Conservation (phyloP, 202 grass and related monocot genomes). For the Hordeum pubiflorum region DNA sequence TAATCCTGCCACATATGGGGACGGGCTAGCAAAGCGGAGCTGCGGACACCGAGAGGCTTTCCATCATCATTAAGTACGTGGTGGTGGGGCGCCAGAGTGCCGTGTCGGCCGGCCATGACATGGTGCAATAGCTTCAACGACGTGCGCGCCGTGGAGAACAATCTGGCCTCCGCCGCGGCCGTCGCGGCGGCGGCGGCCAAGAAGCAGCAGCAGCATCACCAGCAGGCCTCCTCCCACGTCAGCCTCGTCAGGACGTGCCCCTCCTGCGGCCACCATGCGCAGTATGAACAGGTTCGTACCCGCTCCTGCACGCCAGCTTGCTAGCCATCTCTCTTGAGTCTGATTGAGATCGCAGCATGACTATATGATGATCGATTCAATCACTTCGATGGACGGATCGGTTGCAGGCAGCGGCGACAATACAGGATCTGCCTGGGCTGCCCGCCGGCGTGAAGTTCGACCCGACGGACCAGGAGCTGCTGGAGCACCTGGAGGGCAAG, state of each 20-base stretch:
- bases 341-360: neutral
- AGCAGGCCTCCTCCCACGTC: constrained; percentile 27
- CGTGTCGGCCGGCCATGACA: constrained; percentile 45
- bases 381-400: neutral
- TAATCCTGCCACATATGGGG: constrained; percentile 30
- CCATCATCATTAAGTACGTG: neutral
- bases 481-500: constrained; percentile 87
- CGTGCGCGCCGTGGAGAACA: constrained; percentile 60
- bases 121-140: constrained; percentile 83
- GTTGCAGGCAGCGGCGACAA: constrained; percentile 58
- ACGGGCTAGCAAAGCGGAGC: constrained; percentile 17
- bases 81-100: neutral
- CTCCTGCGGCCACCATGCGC: constrained; percentile 72
- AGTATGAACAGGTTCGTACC: constrained; percentile 47
- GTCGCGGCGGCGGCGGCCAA: constrained; percentile 26
- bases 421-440: constrained; percentile 79
- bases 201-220: constrained; percentile 41
- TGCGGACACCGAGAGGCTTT: constrained; percentile 23
- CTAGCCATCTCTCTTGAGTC: neutral
- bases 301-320: neutral
- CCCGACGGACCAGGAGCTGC: constrained; percentile 85
- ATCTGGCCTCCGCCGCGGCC: constrained; percentile 38
- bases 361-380: neutral
- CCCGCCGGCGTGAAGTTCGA: constrained; percentile 94
- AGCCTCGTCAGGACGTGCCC: constrained; percentile 73